These are phyloP conservation scores for Eucalyptus cloeziana DNA, from an alignment of 345 rosid species.

Conservation along the genomic window DNA sequence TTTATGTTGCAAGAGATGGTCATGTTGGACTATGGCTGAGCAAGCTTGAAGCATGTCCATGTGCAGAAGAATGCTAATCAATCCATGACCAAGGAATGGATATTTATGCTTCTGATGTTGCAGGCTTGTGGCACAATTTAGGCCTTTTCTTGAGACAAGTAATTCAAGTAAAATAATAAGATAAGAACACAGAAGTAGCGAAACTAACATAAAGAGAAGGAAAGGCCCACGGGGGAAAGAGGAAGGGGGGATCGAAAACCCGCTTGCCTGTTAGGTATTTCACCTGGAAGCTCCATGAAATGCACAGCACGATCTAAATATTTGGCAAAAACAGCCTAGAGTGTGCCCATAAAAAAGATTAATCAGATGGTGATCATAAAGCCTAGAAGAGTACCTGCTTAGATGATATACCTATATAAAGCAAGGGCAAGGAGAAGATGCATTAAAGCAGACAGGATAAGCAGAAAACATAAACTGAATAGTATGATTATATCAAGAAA, in stretches of 20 bases:
- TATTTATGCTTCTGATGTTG: not conserved
- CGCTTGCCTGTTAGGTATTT: constrained; percentile 92
- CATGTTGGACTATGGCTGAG: not conserved
- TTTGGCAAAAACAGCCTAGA: constrained; percentile 79
- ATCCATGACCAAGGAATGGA: not conserved
- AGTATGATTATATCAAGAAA: not conserved
- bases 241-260: not conserved
- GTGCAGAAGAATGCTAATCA: not conserved
- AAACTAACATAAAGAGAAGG: not conserved
- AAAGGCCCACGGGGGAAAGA: too few relatives aligned
- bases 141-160: not conserved
- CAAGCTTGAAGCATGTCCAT: not conserved
- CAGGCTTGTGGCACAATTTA: not conserved
- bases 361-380: not conserved
- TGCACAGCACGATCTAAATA: constrained; percentile 91
- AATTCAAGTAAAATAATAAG: not conserved
- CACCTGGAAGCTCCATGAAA: constrained; percentile 99
- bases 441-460: not conserved
- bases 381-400: not conserved
- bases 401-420: not conserved
- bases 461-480: not conserved
- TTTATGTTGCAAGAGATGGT: not conserved
- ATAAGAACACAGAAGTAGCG: not conserved
- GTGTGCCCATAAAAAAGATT: not conserved
- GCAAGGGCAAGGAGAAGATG: not conserved